Evolutionary conservation across 176 grass and related monocot species (phyloP).

Genomic region (Calamus simplicifolius): DNA sequence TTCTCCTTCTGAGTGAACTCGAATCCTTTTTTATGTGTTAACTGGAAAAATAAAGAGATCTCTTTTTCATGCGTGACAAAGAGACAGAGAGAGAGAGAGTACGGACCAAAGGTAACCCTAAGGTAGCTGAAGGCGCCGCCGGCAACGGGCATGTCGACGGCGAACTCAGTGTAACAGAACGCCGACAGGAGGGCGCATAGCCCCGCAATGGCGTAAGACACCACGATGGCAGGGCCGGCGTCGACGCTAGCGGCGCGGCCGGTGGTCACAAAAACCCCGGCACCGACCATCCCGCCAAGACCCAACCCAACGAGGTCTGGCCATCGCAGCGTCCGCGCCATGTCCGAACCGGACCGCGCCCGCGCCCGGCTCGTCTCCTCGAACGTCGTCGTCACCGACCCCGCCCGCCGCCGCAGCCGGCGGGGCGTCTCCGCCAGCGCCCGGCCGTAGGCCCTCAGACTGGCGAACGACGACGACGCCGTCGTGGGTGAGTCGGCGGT

Average conservation of each 20-base stretch:
- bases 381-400: slow-evolving; percentile 61
- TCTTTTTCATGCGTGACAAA: too few relatives aligned
- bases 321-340: slow-evolving; percentile 70
- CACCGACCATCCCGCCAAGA: slow-evolving; percentile 43
- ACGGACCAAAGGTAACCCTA: slow-evolving; percentile 71
- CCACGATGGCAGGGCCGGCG: slow-evolving; percentile 33
- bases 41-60: too few relatives aligned
- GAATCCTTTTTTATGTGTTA: too few relatives aligned
- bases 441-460: slow-evolving; percentile 40
- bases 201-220: slow-evolving; percentile 86
- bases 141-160: slow-evolving; percentile 85
- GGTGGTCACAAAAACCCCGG: slow-evolving; percentile 38
- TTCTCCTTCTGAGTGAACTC: too few relatives aligned
- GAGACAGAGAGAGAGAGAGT: too few relatives aligned
- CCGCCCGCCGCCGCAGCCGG: slow-evolving; percentile 46
- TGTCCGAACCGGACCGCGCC: slow-evolving; percentile 62
- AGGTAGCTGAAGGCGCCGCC: slow-evolving; percentile 64
- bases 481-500: background rate
- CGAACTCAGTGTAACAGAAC: slow-evolving; percentile 98
- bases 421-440: slow-evolving; percentile 55
- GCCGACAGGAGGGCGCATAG: slow-evolving; percentile 87
- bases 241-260: slow-evolving; percentile 20
- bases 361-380: slow-evolving; percentile 83
- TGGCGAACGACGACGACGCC: slow-evolving; percentile 47
- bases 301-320: slow-evolving; percentile 77